Evolutionary conservation across 139 green algal species (phyloP), one percentile per base, ranked within the genome.

Genomic region (Gonium pectorale): DNA sequence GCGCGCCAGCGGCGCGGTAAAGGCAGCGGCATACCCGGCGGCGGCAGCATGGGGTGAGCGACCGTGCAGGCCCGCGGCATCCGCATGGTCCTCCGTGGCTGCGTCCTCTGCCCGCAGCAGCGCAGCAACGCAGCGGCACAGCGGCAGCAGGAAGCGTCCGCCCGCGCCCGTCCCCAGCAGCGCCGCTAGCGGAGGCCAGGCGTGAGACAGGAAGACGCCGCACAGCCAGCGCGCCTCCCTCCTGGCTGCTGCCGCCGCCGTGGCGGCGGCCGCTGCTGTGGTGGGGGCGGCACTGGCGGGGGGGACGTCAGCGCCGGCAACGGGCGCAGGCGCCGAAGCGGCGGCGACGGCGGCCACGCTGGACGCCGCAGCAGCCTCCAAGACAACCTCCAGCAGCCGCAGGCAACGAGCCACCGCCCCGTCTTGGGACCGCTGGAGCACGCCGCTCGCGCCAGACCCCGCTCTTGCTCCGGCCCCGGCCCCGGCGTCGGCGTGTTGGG

Each of bases 91-190:
- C n/a, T n/a, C n/a, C 1, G 38, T 49, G n/a, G 49, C 38, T 11
- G 38, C 27, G 44, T 26, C 29, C 1, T 22, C 56, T 37, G 0
- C 29, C 4, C 73, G 75, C 35, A 83, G 59, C n/a, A 72, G n/a
- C 21, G 43, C 6, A 4, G 77, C n/a, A 2, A 83, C 43, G 43
- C 60, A 73, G 24, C 62, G 22, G 77, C 41, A 66, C 24, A 73
- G 43, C 31, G 77, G 77, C 43, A 24, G n/a, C 43, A 83, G 62
- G 60, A 73, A 73, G 43, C 27, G 43, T 0, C 77, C 77, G 13
- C 5, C 9, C 29, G 17, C 59, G 31, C 77, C 62, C 43, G 22
- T 2, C 19, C 8, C 8, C 43, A 83, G 62, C 60, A 74, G 62
- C 60, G 29, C 2, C 62, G 13, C 43, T 31, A 73, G 41, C 4